Evolutionary conservation across 352 stramenopile species (phyloP), one percentile per base, ranked within the genome.

Genomic region (Globisporangium cystogenes): DNA sequence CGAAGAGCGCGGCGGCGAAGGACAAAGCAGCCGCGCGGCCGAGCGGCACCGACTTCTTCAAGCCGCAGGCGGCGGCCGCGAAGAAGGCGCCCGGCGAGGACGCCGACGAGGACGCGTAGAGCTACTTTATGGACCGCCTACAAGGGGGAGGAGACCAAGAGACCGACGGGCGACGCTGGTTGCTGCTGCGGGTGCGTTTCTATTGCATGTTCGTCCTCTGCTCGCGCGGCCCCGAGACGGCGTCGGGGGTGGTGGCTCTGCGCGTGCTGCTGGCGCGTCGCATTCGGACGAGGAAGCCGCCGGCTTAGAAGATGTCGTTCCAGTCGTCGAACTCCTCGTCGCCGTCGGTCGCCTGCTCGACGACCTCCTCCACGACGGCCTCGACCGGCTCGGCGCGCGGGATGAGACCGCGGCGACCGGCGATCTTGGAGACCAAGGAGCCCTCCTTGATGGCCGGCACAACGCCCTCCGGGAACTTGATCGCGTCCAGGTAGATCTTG

Each of bases 281-380:
- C 18, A 41, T 41, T n/a, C 36, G 36, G 5, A 41, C 6, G 42
- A 47, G n/a, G 14, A 15, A 7, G n/a, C 23, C 43, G 37, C 29
- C 33, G 7, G n/a, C 54, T 68, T 88, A 93, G 75, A 93, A 93
- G 55, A 93, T 90, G 59, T 93, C 82, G 61, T 91, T 91, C 82
- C 82, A 93, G 49, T 88, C 75, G 57, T 95, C 80, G 51, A 93
- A 90, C 70, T 93, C 79, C 47, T 92, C 79, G 3, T 85, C 81
- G 7, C 73, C 63, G 7, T 86, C 73, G 45, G 88, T 79, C 41
- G 77, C 45, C 21, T 53, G 62, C 50, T 90, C 69, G 27, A 86
- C 76, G 29, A 88, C 79, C 16, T 86, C 74, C 55, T 91, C 79
- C 4, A 72, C 72, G 20, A 70, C 70, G 45, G 85, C 76, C 6